phyloP scores from a whole-genome alignment of 495 filamentous ascomycete species.

The Articulospora tetracladia region DNA sequence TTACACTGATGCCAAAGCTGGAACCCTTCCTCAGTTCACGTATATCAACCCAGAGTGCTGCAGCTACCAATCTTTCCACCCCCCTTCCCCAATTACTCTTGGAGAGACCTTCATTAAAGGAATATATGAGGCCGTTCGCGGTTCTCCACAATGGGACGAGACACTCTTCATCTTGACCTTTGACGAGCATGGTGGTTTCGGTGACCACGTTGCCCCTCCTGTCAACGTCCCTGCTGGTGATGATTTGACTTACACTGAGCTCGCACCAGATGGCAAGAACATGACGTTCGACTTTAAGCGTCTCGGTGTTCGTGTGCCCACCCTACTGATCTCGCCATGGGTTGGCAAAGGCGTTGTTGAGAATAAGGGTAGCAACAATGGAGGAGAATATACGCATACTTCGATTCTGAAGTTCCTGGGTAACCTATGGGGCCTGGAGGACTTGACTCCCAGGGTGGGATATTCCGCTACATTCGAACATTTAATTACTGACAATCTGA shows the following conservation, averaged over 20 bases:
- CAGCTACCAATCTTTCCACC: slow-evolving; percentile 46
- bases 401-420: slow-evolving; percentile 39
- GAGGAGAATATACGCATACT: slow-evolving; percentile 39
- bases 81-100: slow-evolving; percentile 38
- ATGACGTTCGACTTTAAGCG: slow-evolving; percentile 44
- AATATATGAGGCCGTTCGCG: slow-evolving; percentile 45
- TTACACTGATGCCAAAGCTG: slow-evolving; percentile 40
- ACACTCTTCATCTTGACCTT: slow-evolving; percentile 47
- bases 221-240: slow-evolving; percentile 34
- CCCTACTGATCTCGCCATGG: slow-evolving; percentile 47
- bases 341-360: slow-evolving; percentile 40
- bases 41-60: slow-evolving; percentile 53
- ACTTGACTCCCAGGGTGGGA: slow-evolving; percentile 37
- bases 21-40: slow-evolving; percentile 41
- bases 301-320: slow-evolving; percentile 45
- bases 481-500: slow-evolving; percentile 29
- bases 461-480: slow-evolving; percentile 41
- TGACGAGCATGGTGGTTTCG: slow-evolving; percentile 48
- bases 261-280: slow-evolving; percentile 33
- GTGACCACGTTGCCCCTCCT: slow-evolving; percentile 46
- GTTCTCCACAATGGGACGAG: slow-evolving; percentile 40
- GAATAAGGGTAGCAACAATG: slow-evolving; percentile 39
- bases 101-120: slow-evolving; percentile 46
- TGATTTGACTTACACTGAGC: slow-evolving; percentile 40
- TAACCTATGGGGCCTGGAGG: slow-evolving; percentile 39